These are phyloP conservation scores for Nemania sp. DNA, from an alignment of 2,329 filamentous ascomycete species.

Conservation along the genomic window DNA sequence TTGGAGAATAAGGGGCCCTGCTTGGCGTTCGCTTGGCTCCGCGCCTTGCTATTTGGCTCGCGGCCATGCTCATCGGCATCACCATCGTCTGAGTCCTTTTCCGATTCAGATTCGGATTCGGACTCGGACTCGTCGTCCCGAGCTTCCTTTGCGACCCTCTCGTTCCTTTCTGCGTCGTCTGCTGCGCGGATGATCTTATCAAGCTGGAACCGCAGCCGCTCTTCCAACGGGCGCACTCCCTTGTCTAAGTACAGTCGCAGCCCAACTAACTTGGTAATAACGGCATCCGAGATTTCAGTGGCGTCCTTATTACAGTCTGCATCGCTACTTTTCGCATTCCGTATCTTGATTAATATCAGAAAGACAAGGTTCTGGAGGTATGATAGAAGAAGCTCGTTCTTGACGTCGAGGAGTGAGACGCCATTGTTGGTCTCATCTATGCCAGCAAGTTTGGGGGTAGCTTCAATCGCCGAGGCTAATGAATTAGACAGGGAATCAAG, in stretches of 20 bases:
- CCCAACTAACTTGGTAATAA: slow-evolving; percentile 89
- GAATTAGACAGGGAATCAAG: slow-evolving; percentile 69
- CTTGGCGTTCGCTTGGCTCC: slow-evolving; percentile 48
- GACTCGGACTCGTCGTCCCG: slow-evolving; percentile 55
- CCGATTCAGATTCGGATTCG: slow-evolving; percentile 51
- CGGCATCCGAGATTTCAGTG: slow-evolving; percentile 68
- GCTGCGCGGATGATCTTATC: slow-evolving; percentile 93
- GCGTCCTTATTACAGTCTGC: slow-evolving; percentile 50
- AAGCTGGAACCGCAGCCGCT: slow-evolving; percentile 92
- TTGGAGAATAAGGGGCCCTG: slow-evolving; percentile 40
- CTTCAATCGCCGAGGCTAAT: slow-evolving; percentile 73
- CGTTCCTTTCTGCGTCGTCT: slow-evolving; percentile 73
- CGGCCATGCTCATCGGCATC: slow-evolving; percentile 49
- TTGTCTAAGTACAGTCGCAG: slow-evolving; percentile 93
- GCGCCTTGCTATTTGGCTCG: slow-evolving; percentile 28
- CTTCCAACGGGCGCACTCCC: slow-evolving; percentile 89
- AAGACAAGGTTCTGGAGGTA: slow-evolving; percentile 96
- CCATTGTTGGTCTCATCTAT: slow-evolving; percentile 84
- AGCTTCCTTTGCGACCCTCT: slow-evolving; percentile 50
- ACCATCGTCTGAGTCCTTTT: slow-evolving; percentile 52
- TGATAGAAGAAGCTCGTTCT: slow-evolving; percentile 96
- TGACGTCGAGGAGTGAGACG: slow-evolving; percentile 93
- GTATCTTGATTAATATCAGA: slow-evolving; percentile 83
- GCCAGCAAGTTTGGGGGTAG: slow-evolving; percentile 69
- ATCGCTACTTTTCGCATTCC: slow-evolving; percentile 60